Base-by-base conservation (phyloP, 2,329 filamentous ascomycete genomes). In the Aspergillus candidus region DNA sequence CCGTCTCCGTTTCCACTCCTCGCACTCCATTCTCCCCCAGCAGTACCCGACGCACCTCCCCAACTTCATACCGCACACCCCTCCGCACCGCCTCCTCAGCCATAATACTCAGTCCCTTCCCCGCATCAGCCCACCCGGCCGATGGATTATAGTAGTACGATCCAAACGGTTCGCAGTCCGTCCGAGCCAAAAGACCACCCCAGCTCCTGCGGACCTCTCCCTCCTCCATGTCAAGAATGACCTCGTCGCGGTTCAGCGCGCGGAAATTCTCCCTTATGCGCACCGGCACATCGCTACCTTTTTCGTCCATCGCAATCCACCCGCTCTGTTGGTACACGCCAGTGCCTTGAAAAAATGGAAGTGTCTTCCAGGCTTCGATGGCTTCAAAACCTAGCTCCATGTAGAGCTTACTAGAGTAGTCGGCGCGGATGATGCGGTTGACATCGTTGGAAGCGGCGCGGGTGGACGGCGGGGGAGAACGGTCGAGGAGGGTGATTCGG, bases 341-440 rank as follows among this genome's bases (percentile, higher is more conserved):
- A 43, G 72, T 75, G 2, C 69, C 67, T 52, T 71, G 66, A 68
- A 77, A 79, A 2, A 82, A 67, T 1, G 79, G 75, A 41, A 81
- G 76, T 1, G 62, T 66, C 43, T 72, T 72, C 72, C 82, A 87
- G 1, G 78, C 64, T 40, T 80, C 75, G 55, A 83, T 79, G 0
- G 83, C 79, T 63, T 86, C 81, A 22, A 85, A 72, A 0, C 77
- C 83, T 14, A 87, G 71, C 39, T 74, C 63, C 61, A 77, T 80
- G 68, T 87, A 86, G 12, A 80, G 62, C 1, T 77, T 66, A 53
- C 83, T 79, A 43, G 77, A 72, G 65, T 86, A 86, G 61, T 86
- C 83, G 38, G 82, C 79, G 44, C 83, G 79, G 12, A 86, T 74
- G 22, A 84, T 80, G 63, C 86, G 86, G 69, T 84, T 86, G 75